Evolutionary conservation across 1,284 basidiomycete genomes (phyloP), one percentile per base, ranked within the genome.

Genomic region (Ceratobasidium sp.): DNA sequence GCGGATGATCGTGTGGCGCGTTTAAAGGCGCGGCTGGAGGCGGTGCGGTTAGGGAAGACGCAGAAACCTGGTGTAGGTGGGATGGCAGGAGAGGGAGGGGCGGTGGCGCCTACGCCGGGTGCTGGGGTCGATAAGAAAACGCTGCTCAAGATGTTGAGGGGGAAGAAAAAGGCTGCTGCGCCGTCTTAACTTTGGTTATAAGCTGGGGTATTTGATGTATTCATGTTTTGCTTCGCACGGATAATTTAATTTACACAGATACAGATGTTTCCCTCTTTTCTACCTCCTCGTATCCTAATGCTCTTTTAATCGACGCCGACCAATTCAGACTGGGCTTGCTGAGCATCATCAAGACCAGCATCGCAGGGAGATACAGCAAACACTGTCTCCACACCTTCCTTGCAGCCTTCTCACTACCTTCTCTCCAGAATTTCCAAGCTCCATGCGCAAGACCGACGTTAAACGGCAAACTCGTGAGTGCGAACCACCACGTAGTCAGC

Each of bases 281-380:
- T 5, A 17, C 29, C 24, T 56, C 33, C 36, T 72, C 69, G 41
- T 72, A 72, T 24, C 69, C 69, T 33, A 72, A 51, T 41, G 57
- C 47, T 48, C 29, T 57, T 27, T 62, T 62, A 56, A 72, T 36
- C 7, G 69, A 72, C 6, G 27, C 44, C n/a, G 57, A 60, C 69
- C 69, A 72, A 22, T 60, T 51, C 27, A 72, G 69, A 33, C 69
- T 72, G 5, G 69, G 62, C 36, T 67, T 75, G 24, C 64, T 69
- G 11, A 45, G 56, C 94, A 99, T 97, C 90, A 97, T 97, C 76
- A 99, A 85, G 0, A 92, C 94, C 78, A 99, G 86, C 14, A 99
- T 87, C 9, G 93, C 93, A 0, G 98, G 97, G 73, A 99, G 82
- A 83, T 97, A 97, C 90, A 96, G 96, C 77, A 99, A 82, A 82